A percentile compares a stretch with the other conserved stretches of the same genome.
These are phyloP conservation scores for Bacidia gigantensis DNA, from an alignment of 495 filamentous ascomycete genomes.

Conservation along the genomic window DNA sequence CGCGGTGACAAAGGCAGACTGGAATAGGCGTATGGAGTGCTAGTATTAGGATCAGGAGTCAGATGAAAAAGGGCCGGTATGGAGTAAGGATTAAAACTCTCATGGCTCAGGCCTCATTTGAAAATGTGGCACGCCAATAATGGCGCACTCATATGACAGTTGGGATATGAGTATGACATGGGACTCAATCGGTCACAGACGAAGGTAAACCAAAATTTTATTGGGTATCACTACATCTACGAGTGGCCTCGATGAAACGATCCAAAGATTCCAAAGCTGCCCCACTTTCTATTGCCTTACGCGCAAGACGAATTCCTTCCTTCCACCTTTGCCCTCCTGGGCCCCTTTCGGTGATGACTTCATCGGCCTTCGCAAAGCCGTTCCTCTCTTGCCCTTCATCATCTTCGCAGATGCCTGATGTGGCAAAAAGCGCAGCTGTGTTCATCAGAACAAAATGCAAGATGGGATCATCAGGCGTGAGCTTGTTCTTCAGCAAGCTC, in stretches of 20 bases:
- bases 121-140: too few relatives aligned
- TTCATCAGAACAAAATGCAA: slow-evolving; percentile 91
- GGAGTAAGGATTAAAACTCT: too few relatives aligned
- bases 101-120: too few relatives aligned
- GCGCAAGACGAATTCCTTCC: slow-evolving; percentile 72
- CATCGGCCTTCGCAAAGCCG: slow-evolving; percentile 60
- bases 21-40: neutral
- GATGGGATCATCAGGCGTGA: slow-evolving; percentile 65
- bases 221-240: slow-evolving; percentile 15
- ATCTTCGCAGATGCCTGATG: slow-evolving; percentile 72
- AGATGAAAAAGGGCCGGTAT: too few relatives aligned
- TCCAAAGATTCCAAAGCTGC: slow-evolving; percentile 61
- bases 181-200: too few relatives aligned
- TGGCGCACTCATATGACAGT: too few relatives aligned
- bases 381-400: slow-evolving; percentile 44
- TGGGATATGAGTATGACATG: too few relatives aligned
- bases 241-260: slow-evolving; percentile 51
- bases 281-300: slow-evolving; percentile 72
- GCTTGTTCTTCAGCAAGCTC: slow-evolving; percentile 56
- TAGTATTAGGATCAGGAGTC: too few relatives aligned
- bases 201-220: neutral
- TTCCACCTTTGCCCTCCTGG: slow-evolving; percentile 84
- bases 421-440: slow-evolving; percentile 72
- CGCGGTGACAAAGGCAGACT: slow-evolving; percentile 39
- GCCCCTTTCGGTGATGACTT: slow-evolving; percentile 65